These are phyloP conservation scores for Sungouiozyma intestinalis DNA, from an alignment of 805 yeast genomes.

Conservation along the genomic window DNA sequence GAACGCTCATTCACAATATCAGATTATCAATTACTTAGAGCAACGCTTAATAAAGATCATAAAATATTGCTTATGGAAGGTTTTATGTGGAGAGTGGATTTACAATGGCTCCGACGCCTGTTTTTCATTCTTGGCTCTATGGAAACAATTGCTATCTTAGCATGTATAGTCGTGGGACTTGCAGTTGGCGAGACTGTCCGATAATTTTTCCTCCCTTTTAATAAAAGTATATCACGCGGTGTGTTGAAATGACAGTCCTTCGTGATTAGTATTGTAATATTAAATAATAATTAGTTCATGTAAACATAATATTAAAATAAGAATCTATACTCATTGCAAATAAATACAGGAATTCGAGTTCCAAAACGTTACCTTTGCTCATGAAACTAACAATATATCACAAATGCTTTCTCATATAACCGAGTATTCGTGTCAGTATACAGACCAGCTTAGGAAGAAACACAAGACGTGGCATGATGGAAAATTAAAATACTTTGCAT, in stretches of 20 bases:
- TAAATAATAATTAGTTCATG: no score
- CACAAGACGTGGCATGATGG: conserved; percentile 30
- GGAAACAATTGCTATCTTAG: conserved; percentile 25
- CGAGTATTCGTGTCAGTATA: conserved; percentile 25
- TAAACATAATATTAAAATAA: no score
- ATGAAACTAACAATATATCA: not conserved
- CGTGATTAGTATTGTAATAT: no score
- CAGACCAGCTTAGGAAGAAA: conserved; percentile 25
- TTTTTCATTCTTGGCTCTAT: conserved; percentile 28
- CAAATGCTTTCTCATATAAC: conserved; percentile 14
- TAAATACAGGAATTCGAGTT: not conserved
- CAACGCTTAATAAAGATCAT: conserved; percentile 16
- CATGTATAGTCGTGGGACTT: conserved; percentile 36
- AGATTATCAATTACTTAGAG: conserved; percentile 13
- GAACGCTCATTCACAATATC: conserved; percentile 9
- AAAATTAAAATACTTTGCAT: conserved; percentile 14
- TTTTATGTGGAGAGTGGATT: conserved; percentile 21
- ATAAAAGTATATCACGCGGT: no score
- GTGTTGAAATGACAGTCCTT: not conserved
- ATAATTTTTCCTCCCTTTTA: not conserved
- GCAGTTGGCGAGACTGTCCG: conserved; percentile 29
- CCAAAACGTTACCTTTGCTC: not conserved
- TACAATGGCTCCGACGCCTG: conserved; percentile 19
- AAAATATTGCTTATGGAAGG: conserved; percentile 17
- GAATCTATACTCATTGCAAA: no score